Base-by-base conservation (phyloP, 352 stramenopile genomes). In the Pythium insidiosum region DNA sequence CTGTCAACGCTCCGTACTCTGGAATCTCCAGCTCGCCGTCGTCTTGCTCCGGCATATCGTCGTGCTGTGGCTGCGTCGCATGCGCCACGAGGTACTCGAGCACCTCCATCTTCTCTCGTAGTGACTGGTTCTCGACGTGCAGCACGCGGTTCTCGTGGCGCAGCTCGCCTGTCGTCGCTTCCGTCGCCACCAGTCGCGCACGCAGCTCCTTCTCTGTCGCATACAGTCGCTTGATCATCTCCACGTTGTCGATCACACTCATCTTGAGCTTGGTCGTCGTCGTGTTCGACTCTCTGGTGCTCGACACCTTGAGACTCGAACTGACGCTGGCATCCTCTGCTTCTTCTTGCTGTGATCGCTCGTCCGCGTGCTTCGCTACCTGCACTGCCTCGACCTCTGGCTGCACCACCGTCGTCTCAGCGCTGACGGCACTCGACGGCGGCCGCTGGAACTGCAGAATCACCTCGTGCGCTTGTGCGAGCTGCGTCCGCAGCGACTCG, bases 71-170 rank as follows among this genome's bases (percentile, higher is more conserved):
- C 28, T 33, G 28, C 15, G 9, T 15, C 9, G 9, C 15, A 33
- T 28, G 43, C 0, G 49, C 45, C 3, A 76, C 31, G 20, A 81
- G 49, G 34, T 81, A 81, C 54, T 81, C 68, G 15, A 81, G 54
- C 18, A 81, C 61, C 43, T 81, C 68, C 31, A 81, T 59, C 39
- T 76, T 75, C 43, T 81, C 66, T 0, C 68, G 66, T 12, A 81
- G 43, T 6, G 54, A 66, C 52, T 76, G 68, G 57, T 81, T 81
- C 37, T 78, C 68, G 5, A 81, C 54, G 18, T 68, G 69, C 6
- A 81, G 44, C 15, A 72, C 61, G 2, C 62, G 68, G 2, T 55
- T 63, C 21, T 81, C 66, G 38, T 64, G 53, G 24, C 58, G 26
- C 20, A 74, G 19, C 4, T 57, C 47, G 6, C 43, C 56, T 5